phyloP scores from a whole-genome alignment of 1,139 yeast genomes.

The Geotrichum candidum region DNA sequence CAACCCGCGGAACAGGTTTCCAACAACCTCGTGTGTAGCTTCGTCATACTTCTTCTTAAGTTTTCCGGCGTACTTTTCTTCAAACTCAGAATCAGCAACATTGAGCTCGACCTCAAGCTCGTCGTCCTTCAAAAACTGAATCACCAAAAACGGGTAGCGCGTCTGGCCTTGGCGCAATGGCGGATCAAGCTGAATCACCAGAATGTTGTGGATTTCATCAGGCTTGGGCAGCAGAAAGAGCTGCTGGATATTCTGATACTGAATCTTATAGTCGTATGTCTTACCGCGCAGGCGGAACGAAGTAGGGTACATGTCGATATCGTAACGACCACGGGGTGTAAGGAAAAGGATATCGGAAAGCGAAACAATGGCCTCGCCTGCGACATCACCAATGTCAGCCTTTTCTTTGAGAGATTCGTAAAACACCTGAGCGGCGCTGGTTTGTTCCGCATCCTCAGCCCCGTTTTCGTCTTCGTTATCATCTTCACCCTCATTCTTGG shows the following conservation, averaged over 20 bases:
- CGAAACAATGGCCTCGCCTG: constrained; percentile 95
- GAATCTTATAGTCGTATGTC: constrained; percentile 94
- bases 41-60: constrained; percentile 72
- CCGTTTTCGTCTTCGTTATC: constrained; percentile 34
- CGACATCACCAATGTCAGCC: constrained; percentile 94
- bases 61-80: constrained; percentile 68
- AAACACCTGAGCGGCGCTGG: constrained; percentile 74
- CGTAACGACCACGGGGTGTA: constrained; percentile 95
- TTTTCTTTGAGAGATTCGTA: constrained; percentile 87
- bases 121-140: constrained; percentile 86
- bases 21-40: constrained; percentile 77
- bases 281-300: constrained; percentile 93
- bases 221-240: constrained; percentile 90
- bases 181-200: constrained; percentile 89
- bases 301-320: constrained; percentile 85
- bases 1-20: constrained; percentile 84
- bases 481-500: constrained; percentile 38
- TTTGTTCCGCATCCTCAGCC: constrained; percentile 49
- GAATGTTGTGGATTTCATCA: constrained; percentile 83
- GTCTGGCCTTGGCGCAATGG: constrained; percentile 95
- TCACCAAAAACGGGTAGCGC: constrained; percentile 82
- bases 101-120: constrained; percentile 88
- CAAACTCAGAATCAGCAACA: constrained; percentile 74
- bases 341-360: constrained; percentile 86
- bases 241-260: constrained; percentile 83